Evolutionary conservation across 1,284 basidiomycete species (phyloP).

Genomic region (Exsudoporus floridanus): DNA sequence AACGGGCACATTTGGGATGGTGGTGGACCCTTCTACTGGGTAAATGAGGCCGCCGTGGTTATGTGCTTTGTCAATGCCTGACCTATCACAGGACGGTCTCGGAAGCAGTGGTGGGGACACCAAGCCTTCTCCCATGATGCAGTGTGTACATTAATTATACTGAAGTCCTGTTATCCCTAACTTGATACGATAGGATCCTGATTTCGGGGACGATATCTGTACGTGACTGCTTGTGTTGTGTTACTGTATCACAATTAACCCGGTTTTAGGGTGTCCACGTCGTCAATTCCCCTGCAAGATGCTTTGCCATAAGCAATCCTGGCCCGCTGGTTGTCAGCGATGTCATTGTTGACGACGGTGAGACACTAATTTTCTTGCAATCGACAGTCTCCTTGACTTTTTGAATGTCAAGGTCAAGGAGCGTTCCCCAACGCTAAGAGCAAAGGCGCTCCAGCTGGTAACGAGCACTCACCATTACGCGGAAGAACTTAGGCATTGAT

Average conservation of each 20-base stretch:
- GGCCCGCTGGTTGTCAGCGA: slow-evolving; percentile 40
- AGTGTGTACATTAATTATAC: slow-evolving; percentile 33
- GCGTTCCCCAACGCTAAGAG: slow-evolving; percentile 28
- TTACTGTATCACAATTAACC: neutral
- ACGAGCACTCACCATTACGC: neutral
- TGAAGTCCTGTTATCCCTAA: neutral
- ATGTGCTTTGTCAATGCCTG: neutral
- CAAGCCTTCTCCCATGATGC: slow-evolving; percentile 54
- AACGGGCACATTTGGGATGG: slow-evolving; percentile 49
- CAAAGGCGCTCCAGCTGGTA: slow-evolving; percentile 25
- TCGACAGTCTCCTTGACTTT: neutral
- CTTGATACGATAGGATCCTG: slow-evolving; percentile 9
- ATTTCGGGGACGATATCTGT: slow-evolving; percentile 31
- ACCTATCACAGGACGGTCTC: slow-evolving; percentile 41
- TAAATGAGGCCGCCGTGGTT: slow-evolving; percentile 12
- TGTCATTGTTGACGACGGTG: slow-evolving; percentile 45
- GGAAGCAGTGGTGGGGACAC: slow-evolving; percentile 37
- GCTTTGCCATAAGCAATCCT: slow-evolving; percentile 32
- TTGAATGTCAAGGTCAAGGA: slow-evolving; percentile 38
- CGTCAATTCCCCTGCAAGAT: slow-evolving; percentile 45
- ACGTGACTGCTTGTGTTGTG: slow-evolving; percentile 1
- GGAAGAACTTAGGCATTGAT: neutral
- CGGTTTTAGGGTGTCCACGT: slow-evolving; percentile 39
- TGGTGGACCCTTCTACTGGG: slow-evolving; percentile 45
- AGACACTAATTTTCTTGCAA: slow-evolving; percentile 4